These are phyloP conservation scores for Aspergillus uvarum DNA, from an alignment of 2,329 filamentous ascomycete species.

Conservation along the genomic window DNA sequence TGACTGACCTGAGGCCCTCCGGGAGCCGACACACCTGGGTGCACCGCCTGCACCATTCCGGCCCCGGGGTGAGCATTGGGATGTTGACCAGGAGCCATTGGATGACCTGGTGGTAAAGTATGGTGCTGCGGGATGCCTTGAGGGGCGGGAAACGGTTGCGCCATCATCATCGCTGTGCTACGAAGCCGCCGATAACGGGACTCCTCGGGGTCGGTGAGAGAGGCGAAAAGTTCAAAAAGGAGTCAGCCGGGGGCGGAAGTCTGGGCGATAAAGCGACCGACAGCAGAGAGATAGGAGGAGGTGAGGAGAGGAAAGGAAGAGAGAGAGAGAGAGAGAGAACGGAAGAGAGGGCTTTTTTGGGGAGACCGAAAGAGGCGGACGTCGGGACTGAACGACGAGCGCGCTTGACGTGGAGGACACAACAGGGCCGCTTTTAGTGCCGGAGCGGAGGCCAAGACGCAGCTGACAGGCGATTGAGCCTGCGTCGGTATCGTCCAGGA, in stretches of 20 bases:
- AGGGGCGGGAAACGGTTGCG: constrained; percentile 58
- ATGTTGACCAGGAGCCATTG: constrained; percentile 58
- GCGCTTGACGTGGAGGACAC: constrained; percentile 32
- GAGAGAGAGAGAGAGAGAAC: constrained; percentile 5
- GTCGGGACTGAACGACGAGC: constrained; percentile 25
- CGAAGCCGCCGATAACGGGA: constrained; percentile 36
- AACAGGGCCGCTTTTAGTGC: constrained; percentile 36
- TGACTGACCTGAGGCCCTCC: constrained; percentile 61
- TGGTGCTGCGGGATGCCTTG: constrained; percentile 60
- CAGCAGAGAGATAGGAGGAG: constrained; percentile 3
- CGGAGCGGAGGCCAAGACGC: constrained; percentile 38
- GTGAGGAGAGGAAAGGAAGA: constrained; percentile 7
- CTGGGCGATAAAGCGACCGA: background rate
- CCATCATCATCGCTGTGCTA: constrained; percentile 53
- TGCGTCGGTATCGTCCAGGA: constrained; percentile 32
- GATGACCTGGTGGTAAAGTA: constrained; percentile 60
- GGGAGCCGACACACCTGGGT: constrained; percentile 60
- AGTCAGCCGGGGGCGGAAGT: constrained; percentile 4
- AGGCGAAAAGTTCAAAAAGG: constrained; percentile 16
- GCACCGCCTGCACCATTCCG: constrained; percentile 58
- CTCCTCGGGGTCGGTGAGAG: constrained; percentile 25
- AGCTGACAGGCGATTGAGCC: constrained; percentile 34
- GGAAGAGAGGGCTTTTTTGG: background rate
- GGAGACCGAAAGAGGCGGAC: constrained; percentile 16
- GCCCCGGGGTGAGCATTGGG: constrained; percentile 55